Evolutionary conservation across 2,329 filamentous ascomycete species (phyloP).

Genomic region (Sporothrix protearum): DNA sequence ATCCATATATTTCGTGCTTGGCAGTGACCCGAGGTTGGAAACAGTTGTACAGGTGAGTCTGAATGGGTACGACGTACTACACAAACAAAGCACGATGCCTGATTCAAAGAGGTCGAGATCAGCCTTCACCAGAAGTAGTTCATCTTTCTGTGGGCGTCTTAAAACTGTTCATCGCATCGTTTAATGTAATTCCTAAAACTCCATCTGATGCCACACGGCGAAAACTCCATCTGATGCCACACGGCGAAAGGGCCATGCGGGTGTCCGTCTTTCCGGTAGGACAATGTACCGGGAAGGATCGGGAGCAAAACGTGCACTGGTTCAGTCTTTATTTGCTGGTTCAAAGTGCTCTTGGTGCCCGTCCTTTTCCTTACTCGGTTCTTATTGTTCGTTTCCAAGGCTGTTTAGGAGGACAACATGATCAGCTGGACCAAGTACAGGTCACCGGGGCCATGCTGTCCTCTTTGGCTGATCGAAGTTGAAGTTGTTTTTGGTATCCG

Average conservation of each 20-base stretch:
- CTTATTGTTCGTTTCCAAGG: background rate
- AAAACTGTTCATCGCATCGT: background rate
- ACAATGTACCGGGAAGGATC: background rate
- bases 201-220: background rate
- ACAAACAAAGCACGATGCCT: background rate
- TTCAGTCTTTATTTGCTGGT: background rate
- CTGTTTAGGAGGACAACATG: background rate
- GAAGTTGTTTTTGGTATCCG: background rate
- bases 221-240: background rate
- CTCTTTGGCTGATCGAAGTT: background rate
- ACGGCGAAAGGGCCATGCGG: background rate
- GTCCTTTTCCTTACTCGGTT: background rate
- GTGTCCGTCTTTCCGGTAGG: background rate
- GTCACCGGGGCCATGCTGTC: background rate
- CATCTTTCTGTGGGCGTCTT: too few relatives aligned
- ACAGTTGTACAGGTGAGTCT: background rate
- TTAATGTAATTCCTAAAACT: background rate
- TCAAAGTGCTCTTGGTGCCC: background rate
- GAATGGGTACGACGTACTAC: background rate
- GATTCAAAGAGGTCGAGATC: background rate
- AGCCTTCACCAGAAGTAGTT: too few relatives aligned
- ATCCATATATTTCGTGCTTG: background rate
- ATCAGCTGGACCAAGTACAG: background rate
- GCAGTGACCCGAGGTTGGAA: background rate
- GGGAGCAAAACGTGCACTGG: background rate